phyloP scores from a whole-genome alignment of 306 rosid species.

The Quercus rubra region DNA sequence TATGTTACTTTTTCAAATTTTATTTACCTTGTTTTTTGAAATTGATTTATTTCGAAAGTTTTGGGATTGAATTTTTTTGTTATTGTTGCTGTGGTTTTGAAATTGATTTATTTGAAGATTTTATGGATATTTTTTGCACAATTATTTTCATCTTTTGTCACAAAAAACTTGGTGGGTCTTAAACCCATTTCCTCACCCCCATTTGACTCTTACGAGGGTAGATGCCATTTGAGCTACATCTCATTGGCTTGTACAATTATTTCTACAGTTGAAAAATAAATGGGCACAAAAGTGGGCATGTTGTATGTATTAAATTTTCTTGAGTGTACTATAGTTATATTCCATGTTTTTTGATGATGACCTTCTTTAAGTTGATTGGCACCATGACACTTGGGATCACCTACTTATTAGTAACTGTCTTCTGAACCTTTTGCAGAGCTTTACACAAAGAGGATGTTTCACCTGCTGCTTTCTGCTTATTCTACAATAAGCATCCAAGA shows the following conservation, averaged over 20 bases:
- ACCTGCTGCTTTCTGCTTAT: constrained; percentile 82
- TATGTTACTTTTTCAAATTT: not conserved
- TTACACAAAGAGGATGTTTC: constrained; percentile 83
- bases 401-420: not conserved
- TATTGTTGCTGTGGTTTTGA: too few relatives aligned
- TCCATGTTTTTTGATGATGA: not conserved
- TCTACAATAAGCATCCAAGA: constrained; percentile 84
- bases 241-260: too few relatives aligned
- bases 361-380: not conserved
- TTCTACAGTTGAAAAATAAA: too few relatives aligned
- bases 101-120: not conserved
- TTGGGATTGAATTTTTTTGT: too few relatives aligned
- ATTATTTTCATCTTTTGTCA: not conserved
- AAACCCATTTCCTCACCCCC: too few relatives aligned
- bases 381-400: not conserved
- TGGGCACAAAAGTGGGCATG: not conserved
- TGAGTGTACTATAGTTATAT: not conserved
- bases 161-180: too few relatives aligned
- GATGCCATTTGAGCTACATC: too few relatives aligned
- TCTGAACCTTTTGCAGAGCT: constrained; percentile 59
- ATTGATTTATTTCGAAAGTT: not conserved
- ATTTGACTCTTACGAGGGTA: too few relatives aligned
- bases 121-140: not conserved
- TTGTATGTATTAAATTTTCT: not conserved
- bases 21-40: not conserved